Base-by-base conservation (phyloP, 371 early-diverging fungal species). In the Mortierella sp. region DNA sequence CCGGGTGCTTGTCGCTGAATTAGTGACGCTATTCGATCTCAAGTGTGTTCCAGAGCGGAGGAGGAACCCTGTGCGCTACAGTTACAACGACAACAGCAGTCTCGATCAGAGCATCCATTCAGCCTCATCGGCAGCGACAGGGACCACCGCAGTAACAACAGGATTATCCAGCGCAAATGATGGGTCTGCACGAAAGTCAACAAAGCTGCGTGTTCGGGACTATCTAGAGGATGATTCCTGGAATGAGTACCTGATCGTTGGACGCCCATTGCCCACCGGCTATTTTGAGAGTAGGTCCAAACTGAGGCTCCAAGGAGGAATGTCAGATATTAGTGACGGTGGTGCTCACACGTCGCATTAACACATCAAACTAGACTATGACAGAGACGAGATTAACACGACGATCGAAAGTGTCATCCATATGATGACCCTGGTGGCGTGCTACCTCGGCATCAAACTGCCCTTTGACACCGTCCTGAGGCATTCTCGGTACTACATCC, bases 311-410 rank as follows among this genome's bases (percentile, higher is more conserved):
- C n/a, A n/a, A n/a, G n/a, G n/a, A n/a, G n/a, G n/a, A 26, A 66
- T 90, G 6, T 91, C 90, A 63, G 83, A 85, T 28, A 69, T 87
- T 26, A 64, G 41, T 6, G 49, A 78, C 46, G 56, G 64, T 15
- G 6, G 47, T n/a, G 55, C 53, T 48, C 51, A 72, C n/a, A 60
- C 75, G 23, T n/a, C 57, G 4, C 37, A 23, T 37, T 31, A 4
- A 34, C 68, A 41, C 15, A 24, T 24, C 30, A n/a, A n/a, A 17
- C 11, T 44, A 84, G 86, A 78, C 47, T 85, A 83, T 43, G 84
- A 86, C 24, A 82, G 86, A 34, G 94, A 94, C 73, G 92, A 92
- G 62, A 83, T 94, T 48, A 95, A 95, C 78, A 92, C 95, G 6
- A 90, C 92, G 17, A 83, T 94, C 30, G 92, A 92, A n/a, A 85